Evolutionary conservation across 495 filamentous ascomycete genomes (phyloP), one percentile per base, ranked within the genome.

Genomic region (Durotheca rogersii): DNA sequence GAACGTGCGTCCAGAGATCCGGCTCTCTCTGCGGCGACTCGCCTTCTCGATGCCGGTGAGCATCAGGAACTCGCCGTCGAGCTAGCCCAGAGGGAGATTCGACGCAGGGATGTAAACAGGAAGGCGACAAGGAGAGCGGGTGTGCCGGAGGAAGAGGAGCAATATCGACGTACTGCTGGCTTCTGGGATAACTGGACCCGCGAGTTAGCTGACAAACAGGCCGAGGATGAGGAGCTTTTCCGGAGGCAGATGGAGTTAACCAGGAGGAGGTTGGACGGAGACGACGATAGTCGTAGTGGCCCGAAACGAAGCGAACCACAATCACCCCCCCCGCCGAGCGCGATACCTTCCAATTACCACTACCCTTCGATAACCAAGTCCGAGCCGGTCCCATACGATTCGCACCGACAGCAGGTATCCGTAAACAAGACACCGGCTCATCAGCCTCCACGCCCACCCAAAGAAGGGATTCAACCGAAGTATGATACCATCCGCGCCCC

Each of bases 11-110:
- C 69, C 10, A 66, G 67, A 11, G 79, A 80, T 33, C 71, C 74
- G 0, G 72, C 74, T 6, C 44, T 80, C 4, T 73, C 75, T 4
- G 54, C 49, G 65, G 70, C 59, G 62, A 61, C 38, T 49, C 68
- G 43, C 48, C 43, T 77, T 4, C 67, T 96, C 15, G 84, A 87
- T 61, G 87, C 86, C 3, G 78, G 72, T 7, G 80, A 88, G 41
- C 76, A 94, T 49, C 77, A 80, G 45, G 83, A 90, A 23, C 75
- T 96, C 29, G 90, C 90, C 6, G 86, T 94, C 4, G 77, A 85
- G 52, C 57, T 95, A 27, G 89, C 89, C 0, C 80, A 83, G 43
- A 82, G 77, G 14, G 89, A 95, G 66, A 81, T 92, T 34, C 74
- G 67, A 37, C 80, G 89, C 38, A 74, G 90, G 52, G 83, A 84